Evolutionary conservation across 495 filamentous ascomycete genomes (phyloP).

Genomic region (Jackrogersella minutella): DNA sequence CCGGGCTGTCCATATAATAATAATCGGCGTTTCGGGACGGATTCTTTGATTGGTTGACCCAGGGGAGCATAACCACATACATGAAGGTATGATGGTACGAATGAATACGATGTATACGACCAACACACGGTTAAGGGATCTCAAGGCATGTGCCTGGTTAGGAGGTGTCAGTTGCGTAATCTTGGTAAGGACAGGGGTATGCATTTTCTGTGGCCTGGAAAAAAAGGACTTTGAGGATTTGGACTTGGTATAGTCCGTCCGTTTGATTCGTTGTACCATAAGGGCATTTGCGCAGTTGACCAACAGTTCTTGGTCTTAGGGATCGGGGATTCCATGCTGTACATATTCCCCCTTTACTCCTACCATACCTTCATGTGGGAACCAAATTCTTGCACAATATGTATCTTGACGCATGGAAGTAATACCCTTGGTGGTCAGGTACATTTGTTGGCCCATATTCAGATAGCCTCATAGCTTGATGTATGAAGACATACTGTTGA

Average conservation of each 20-base stretch:
- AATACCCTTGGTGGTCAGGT: background rate
- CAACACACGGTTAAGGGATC: constrained; percentile 13
- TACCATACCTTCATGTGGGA: background rate
- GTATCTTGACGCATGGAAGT: background rate
- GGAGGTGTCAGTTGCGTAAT: constrained; percentile 15
- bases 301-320: background rate
- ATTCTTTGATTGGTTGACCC: constrained; percentile 13
- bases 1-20: constrained; percentile 22
- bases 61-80: constrained; percentile 5
- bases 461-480: no score
- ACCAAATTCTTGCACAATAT: background rate
- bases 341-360: background rate
- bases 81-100: constrained; percentile 42
- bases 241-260: constrained; percentile 14
- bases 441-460: background rate
- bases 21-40: constrained; percentile 13
- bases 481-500: no score
- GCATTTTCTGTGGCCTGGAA: constrained; percentile 23
- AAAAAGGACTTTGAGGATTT: constrained; percentile 9
- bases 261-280: background rate
- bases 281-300: background rate
- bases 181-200: constrained; percentile 4
- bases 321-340: constrained; percentile 5
- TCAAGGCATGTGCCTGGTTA: background rate
- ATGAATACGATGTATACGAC: constrained; percentile 33